Percentiles rank a stretch among this genome's conserved stretches.
These are phyloP conservation scores for Jasminum sambac DNA, from an alignment of 257 asterid species.

Conservation along the genomic window DNA sequence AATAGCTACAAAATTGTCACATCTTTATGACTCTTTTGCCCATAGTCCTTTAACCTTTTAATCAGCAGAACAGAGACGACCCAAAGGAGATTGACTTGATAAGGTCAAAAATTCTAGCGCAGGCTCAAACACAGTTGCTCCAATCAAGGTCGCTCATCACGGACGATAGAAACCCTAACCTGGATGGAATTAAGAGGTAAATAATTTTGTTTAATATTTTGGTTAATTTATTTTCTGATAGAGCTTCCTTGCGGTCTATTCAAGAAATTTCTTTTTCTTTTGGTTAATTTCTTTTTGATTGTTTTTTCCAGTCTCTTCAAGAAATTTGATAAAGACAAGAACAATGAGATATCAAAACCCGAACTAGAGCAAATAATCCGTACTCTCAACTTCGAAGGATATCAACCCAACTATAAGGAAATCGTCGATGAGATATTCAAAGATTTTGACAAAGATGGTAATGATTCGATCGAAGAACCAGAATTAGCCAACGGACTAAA, in stretches of 20 bases:
- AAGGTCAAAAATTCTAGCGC: background rate
- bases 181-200: background rate
- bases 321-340: slow-evolving; percentile 34
- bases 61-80: slow-evolving; percentile 36
- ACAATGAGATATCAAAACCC: slow-evolving; percentile 32
- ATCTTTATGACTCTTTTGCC: background rate
- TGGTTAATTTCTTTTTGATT: background rate
- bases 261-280: slow-evolving; percentile 26
- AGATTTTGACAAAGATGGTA: slow-evolving; percentile 32
- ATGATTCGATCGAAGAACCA: slow-evolving; percentile 40
- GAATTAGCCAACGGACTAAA: slow-evolving; percentile 45
- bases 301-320: slow-evolving; percentile 26
- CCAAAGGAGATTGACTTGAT: slow-evolving; percentile 1
- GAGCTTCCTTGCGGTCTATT: slow-evolving; percentile 18
- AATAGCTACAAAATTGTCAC: too few relatives aligned
- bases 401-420: slow-evolving; percentile 27
- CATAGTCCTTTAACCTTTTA: slow-evolving; percentile 25
- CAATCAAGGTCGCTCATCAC: background rate
- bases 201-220: too few relatives aligned
- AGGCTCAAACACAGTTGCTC: slow-evolving; percentile 2
- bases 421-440: slow-evolving; percentile 34
- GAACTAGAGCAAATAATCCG: slow-evolving; percentile 42
- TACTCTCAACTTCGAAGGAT: slow-evolving; percentile 29
- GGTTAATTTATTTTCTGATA: background rate
- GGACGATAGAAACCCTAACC: background rate